Percentiles rank a stretch among this genome's conserved stretches.
Evolutionary conservation across 768 basidiomycete genomes (phyloP).

Genomic region (Tubosaeta sp.): DNA sequence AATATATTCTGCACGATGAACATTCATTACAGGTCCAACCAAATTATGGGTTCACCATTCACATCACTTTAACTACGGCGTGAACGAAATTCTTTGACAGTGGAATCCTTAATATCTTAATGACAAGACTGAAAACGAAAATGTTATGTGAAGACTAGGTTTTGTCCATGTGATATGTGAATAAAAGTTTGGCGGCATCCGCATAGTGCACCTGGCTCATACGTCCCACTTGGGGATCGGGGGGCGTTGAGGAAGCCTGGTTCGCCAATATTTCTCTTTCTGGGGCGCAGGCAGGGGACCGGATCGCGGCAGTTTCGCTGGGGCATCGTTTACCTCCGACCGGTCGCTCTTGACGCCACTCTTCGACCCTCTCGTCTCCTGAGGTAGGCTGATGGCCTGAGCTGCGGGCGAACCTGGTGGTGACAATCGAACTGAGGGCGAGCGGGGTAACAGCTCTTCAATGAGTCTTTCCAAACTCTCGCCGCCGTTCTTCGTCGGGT

Average conservation of each 20-base stretch:
- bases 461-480: constrained; percentile 13
- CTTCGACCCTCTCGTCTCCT: not conserved
- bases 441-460: constrained; percentile 10
- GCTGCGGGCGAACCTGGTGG: constrained; percentile 13
- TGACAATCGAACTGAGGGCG: constrained; percentile 19
- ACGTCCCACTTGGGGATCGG: constrained; percentile 31
- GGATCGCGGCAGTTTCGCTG: not conserved
- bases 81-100: too few species aligned
- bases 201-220: not conserved
- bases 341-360: not conserved
- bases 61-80: too few species aligned
- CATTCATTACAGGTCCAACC: too few species aligned
- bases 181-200: not conserved
- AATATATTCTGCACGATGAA: too few species aligned
- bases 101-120: not conserved
- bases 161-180: not conserved
- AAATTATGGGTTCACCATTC: too few species aligned
- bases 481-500: not conserved
- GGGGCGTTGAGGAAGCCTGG: constrained; percentile 25
- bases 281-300: not conserved
- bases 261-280: constrained; percentile 20
- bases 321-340: not conserved
- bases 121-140: not conserved
- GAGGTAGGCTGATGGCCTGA: not conserved
- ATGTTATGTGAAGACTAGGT: not conserved